Percentiles rank a stretch among this genome's conserved stretches.
phyloP scores from a whole-genome alignment of 2,329 filamentous ascomycete species.

The Cytospora leucostoma region DNA sequence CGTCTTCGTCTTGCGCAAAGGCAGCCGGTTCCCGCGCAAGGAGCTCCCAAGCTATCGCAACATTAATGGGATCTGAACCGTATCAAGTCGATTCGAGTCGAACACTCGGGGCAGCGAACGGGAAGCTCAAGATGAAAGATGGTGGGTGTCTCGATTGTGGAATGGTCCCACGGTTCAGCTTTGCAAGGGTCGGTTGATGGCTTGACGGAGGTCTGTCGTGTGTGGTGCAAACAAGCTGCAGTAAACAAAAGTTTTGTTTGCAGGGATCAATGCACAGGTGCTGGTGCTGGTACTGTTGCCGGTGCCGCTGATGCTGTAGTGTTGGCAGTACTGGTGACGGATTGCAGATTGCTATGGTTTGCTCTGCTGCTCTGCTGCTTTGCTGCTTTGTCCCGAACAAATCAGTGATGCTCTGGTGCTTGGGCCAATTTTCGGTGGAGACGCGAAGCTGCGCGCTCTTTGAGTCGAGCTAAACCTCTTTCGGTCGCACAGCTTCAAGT shows the following conservation, averaged over 20 bases:
- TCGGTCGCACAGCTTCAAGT: slow-evolving; percentile 16
- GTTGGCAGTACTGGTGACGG: too few relatives aligned
- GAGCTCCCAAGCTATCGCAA: slow-evolving; percentile 32
- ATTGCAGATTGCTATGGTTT: background rate
- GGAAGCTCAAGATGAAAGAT: background rate
- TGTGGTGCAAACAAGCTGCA: slow-evolving; percentile 14
- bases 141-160: slow-evolving; percentile 14
- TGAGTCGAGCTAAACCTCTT: slow-evolving; percentile 32
- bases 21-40: slow-evolving; percentile 11
- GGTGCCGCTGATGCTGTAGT: too few relatives aligned
- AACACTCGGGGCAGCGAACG: slow-evolving; percentile 16
- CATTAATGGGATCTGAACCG: slow-evolving; percentile 35
- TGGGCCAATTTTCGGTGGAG: slow-evolving; percentile 27
- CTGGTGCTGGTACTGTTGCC: background rate
- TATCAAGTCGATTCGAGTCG: slow-evolving; percentile 16
- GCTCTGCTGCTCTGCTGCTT: background rate
- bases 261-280: slow-evolving; percentile 17
- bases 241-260: slow-evolving; percentile 29
- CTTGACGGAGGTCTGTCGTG: slow-evolving; percentile 6
- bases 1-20: slow-evolving; percentile 25
- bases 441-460: slow-evolving; percentile 34
- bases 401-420: background rate
- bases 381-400: background rate
- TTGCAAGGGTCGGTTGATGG: slow-evolving; percentile 2
- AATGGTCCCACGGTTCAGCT: slow-evolving; percentile 4